Percentiles rank a stretch among this genome's conserved stretches.
phyloP scores from a whole-genome alignment of 2,329 filamentous ascomycete genomes.

The Scopulariopsis brevicaulis region DNA sequence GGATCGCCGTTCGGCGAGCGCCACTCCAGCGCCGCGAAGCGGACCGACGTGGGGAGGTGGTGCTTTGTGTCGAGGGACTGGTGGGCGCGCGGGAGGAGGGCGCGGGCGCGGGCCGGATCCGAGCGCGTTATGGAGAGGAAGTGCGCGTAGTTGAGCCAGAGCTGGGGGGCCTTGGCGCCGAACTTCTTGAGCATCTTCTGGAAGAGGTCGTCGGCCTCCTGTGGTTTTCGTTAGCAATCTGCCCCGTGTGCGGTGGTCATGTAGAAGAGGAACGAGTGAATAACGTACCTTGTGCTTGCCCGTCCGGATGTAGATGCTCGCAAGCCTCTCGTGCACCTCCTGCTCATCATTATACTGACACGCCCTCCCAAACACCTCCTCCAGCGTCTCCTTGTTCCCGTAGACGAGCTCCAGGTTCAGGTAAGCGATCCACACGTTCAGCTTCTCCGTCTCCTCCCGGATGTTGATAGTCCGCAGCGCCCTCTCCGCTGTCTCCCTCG shows the following conservation, averaged over 20 bases:
- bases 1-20: conserved; percentile 69
- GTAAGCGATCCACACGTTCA: conserved; percentile 90
- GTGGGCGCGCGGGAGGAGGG: conserved; percentile 69
- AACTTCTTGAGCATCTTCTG: conserved; percentile 81
- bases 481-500: conserved; percentile 79
- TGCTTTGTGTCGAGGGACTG: conserved; percentile 66
- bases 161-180: conserved; percentile 63
- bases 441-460: conserved; percentile 80
- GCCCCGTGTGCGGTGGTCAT: not conserved
- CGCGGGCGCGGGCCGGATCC: conserved; percentile 62
- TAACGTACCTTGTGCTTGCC: conserved; percentile 68
- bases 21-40: conserved; percentile 90
- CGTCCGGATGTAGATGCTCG: conserved; percentile 91
- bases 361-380: conserved; percentile 81
- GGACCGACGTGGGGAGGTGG: conserved; percentile 60
- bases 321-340: conserved; percentile 78
- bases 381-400: conserved; percentile 69
- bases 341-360: conserved; percentile 90
- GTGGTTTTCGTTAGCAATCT: conserved; percentile 17
- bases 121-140: conserved; percentile 72
- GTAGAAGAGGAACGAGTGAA: no score
- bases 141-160: conserved; percentile 92
- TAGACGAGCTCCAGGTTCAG: conserved; percentile 92
- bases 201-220: conserved; percentile 86
- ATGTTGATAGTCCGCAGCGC: conserved; percentile 87